Conservation (phyloP, 306 rosid genomes). For the Cyclanthera cordifolia region DNA sequence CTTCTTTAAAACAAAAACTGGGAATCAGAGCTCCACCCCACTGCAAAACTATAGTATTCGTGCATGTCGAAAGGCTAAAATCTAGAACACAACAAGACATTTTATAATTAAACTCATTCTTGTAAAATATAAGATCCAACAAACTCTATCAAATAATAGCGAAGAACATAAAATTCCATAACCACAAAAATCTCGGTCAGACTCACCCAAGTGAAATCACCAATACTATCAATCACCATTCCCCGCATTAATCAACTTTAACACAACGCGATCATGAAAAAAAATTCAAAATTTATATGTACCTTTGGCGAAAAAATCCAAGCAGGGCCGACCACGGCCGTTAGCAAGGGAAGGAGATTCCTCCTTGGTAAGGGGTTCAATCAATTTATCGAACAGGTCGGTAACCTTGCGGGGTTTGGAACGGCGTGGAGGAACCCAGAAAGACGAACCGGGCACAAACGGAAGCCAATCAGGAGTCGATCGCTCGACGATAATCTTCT, state of each 20-base stretch:
- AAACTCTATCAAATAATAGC: not conserved
- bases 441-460: constrained; percentile 70
- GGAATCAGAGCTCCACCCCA: too few relatives aligned
- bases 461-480: constrained; percentile 79
- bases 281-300: not conserved
- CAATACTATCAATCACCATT: not conserved
- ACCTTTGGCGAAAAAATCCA: constrained; percentile 34
- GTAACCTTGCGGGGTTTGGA: constrained; percentile 22
- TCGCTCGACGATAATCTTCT: constrained; percentile 40
- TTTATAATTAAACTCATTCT: too few relatives aligned
- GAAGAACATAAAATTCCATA: not conserved
- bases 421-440: constrained; percentile 79
- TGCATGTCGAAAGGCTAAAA: too few relatives aligned
- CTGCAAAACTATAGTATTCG: too few relatives aligned
- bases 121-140: not conserved
- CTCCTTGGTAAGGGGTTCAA: constrained; percentile 25
- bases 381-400: constrained; percentile 32
- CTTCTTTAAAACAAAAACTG: too few relatives aligned
- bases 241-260: not conserved
- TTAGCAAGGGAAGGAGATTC: constrained; percentile 36
- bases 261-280: not conserved
- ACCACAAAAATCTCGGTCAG: not conserved
- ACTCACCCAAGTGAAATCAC: not conserved
- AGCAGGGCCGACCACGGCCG: constrained; percentile 53
- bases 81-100: too few relatives aligned